Evolutionary conservation across 371 early-diverging fungal genomes (phyloP).

Genomic region (Vittaforma corneae): DNA sequence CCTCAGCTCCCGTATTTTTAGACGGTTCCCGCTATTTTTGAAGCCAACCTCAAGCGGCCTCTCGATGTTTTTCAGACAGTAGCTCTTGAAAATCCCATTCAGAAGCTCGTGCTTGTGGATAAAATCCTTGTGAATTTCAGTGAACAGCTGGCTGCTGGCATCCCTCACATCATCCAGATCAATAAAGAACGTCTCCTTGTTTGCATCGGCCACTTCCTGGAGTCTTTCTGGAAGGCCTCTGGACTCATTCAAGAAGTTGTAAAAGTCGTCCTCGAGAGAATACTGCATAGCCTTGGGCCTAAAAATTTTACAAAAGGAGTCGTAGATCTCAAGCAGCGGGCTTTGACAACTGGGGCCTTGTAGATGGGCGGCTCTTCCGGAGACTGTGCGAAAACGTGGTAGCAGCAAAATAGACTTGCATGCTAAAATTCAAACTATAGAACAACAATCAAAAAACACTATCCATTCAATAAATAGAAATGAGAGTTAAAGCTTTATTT

Average conservation of each 20-base stretch:
- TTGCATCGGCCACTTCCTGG: background rate
- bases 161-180: slow-evolving; percentile 9
- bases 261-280: background rate
- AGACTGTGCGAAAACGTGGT: no score
- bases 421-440: no score
- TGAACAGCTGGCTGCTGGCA: background rate
- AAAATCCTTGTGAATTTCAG: slow-evolving; percentile 18
- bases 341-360: no score
- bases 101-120: background rate
- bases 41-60: slow-evolving; percentile 25
- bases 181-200: slow-evolving; percentile 21
- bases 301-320: no score
- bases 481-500: slow-evolving; percentile 1
- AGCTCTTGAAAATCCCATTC: slow-evolving; percentile 15
- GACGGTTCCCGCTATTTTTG: slow-evolving; percentile 30
- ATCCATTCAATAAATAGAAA: no score
- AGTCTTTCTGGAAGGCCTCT: background rate
- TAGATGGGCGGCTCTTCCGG: no score
- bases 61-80: slow-evolving; percentile 17
- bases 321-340: no score
- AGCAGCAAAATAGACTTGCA: no score
- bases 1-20: slow-evolving; percentile 67
- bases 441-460: no score
- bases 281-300: no score
- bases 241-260: slow-evolving; percentile 1